These are phyloP conservation scores for Yamadazyma aaseri DNA, from an alignment of 1,139 yeast genomes.

Conservation along the genomic window DNA sequence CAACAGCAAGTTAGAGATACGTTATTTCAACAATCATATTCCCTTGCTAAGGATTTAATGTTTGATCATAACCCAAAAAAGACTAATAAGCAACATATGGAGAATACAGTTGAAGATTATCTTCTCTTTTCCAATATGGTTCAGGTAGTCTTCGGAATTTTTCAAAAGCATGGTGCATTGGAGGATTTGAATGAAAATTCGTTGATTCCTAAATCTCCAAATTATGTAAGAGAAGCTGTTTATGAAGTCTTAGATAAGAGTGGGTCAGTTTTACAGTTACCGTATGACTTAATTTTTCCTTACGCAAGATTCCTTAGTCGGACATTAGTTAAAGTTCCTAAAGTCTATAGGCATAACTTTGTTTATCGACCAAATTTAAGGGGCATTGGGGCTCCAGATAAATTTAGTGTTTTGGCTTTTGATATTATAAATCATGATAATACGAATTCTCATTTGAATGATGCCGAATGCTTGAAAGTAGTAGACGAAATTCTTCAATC, in stretches of 20 bases:
- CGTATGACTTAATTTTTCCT: constrained; percentile 86
- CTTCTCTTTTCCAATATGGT: constrained; percentile 51
- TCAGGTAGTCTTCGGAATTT: constrained; percentile 56
- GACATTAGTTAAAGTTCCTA: constrained; percentile 51
- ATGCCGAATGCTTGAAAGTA: constrained; percentile 85
- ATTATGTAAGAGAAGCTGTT: constrained; percentile 61
- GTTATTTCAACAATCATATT: constrained; percentile 78
- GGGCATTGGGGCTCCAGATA: constrained; percentile 67
- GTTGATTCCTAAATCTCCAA: constrained; percentile 79
- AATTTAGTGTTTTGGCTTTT: constrained; percentile 79
- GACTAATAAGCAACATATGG: constrained; percentile 22
- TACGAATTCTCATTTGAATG: constrained; percentile 48
- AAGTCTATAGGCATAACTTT: constrained; percentile 71
- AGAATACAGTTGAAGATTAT: constrained; percentile 34
- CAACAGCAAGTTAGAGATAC: constrained; percentile 88
- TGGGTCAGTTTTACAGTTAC: constrained; percentile 84
- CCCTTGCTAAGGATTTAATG: constrained; percentile 75
- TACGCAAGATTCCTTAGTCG: constrained; percentile 82
- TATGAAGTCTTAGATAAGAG: constrained; percentile 81
- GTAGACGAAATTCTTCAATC: constrained; percentile 67
- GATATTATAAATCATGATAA: constrained; percentile 65
- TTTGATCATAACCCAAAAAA: constrained; percentile 49
- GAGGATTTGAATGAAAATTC: constrained; percentile 55
- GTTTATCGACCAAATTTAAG: constrained; percentile 68
- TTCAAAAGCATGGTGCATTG: constrained; percentile 82